Conservation (phyloP, 805 yeast genomes). For the Candida peoriensis region DNA sequence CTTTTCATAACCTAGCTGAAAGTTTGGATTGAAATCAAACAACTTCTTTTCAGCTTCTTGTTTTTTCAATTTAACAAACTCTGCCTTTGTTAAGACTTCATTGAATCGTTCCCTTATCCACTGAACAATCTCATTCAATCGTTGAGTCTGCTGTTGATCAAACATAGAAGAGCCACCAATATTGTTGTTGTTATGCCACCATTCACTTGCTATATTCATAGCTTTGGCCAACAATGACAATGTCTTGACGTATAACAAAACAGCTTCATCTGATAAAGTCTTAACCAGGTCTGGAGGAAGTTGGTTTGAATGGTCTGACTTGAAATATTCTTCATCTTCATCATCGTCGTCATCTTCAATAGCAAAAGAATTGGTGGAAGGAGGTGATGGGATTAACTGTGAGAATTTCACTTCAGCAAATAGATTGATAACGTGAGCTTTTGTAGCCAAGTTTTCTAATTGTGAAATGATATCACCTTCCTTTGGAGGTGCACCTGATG, state of each 20-base stretch:
- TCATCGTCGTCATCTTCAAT: constrained; percentile 34
- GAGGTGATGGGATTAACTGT: constrained; percentile 74
- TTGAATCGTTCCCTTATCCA: constrained; percentile 90
- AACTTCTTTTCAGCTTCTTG: constrained; percentile 42
- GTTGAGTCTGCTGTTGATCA: constrained; percentile 28
- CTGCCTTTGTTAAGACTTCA: constrained; percentile 86
- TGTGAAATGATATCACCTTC: constrained; percentile 36
- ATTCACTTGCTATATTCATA: constrained; percentile 77
- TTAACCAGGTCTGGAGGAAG: constrained; percentile 56
- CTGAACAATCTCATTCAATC: constrained; percentile 57
- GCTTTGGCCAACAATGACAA: constrained; percentile 79
- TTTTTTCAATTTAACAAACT: constrained; percentile 56
- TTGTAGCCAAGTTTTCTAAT: constrained; percentile 77
- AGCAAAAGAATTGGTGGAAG: constrained; percentile 28
- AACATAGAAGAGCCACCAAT: no score
- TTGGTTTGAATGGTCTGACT: constrained; percentile 12
- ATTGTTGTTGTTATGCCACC: constrained; percentile 70
- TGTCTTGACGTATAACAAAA: constrained; percentile 78
- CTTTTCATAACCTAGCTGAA: constrained; percentile 13
- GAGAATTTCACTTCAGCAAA: constrained; percentile 89
- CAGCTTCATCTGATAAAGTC: constrained; percentile 77
- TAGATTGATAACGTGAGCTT: constrained; percentile 81
- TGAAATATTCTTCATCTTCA: constrained; percentile 21
- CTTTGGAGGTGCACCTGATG: constrained; percentile 6
- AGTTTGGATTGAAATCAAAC: constrained; percentile 7